Evolutionary conservation across 139 green algal genomes (phyloP), one percentile per base, ranked within the genome.

Genomic region (Chlamydomonas eustigma): DNA sequence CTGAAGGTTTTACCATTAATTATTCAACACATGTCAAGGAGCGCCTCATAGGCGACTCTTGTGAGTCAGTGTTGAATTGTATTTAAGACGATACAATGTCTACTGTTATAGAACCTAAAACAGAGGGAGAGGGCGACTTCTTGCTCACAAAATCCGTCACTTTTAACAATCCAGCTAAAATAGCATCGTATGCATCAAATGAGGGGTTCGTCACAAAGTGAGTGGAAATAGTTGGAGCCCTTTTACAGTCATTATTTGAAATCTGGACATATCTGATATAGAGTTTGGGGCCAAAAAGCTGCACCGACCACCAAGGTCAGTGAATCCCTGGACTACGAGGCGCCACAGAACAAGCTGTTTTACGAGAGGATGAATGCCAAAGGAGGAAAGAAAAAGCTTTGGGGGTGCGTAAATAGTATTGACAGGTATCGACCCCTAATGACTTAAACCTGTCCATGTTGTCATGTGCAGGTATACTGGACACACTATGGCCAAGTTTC

Each of bases 391-490:
- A 87, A 87, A 75, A 86, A 89, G 75, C 68, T 91, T 12, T 91
- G 88, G 34, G 86, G 86, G 84, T 91, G 52, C n/a, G 84, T 22
- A 70, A 70, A 22, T n/a, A n/a, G 50, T 22, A 63, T 24, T 22
- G 22, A 63, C 50, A 22, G 22, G 22, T 24, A 22, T 28, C 22
- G 50, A 63, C 22, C 22, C 50, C 22, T 24, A 63, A 28, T 24
- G 50, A 63, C 22, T 63, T 24, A 22, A 63, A 22, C 50, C 22
- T 63, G 22, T 63, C 50, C 22, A 28, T 63, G 22, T 63, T 24
- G 22, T 63, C 22, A 22, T 63, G 24, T 81, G 71, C 81, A 91
- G 91, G 32, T 93, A 93, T 81, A 91, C 88, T 1, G 91, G 91
- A 28, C 83, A 85, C 52, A 95, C 91, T 0, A 50, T 91, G 0